phyloP scores from a whole-genome alignment of 805 yeast species.

The Teunomyces pallodes region DNA sequence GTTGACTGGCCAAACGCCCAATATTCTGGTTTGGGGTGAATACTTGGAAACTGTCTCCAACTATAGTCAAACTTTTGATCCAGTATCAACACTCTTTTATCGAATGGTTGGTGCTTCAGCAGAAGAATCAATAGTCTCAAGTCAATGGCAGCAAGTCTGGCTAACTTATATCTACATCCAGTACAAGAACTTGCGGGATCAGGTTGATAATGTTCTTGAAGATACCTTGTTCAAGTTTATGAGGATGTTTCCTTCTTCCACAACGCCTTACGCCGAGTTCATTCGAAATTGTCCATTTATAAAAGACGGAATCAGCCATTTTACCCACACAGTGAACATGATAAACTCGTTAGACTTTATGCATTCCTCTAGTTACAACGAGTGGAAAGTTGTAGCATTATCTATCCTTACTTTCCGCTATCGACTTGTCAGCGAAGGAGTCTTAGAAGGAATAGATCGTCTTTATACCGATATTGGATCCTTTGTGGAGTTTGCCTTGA shows the following conservation, averaged over 20 bases:
- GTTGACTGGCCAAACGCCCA: slow-evolving; percentile 14
- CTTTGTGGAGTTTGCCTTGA: slow-evolving; percentile 25
- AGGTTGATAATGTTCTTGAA: slow-evolving; percentile 7
- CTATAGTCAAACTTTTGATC: background rate
- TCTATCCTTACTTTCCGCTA: slow-evolving; percentile 17
- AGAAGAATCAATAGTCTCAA: background rate
- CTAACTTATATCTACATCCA: slow-evolving; percentile 23
- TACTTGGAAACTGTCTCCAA: slow-evolving; percentile 30
- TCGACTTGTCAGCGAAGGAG: background rate
- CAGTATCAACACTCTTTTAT: slow-evolving; percentile 7
- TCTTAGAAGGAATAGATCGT: slow-evolving; percentile 6
- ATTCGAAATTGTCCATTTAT: slow-evolving; percentile 16
- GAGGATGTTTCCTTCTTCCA: slow-evolving; percentile 20
- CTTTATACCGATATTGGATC: slow-evolving; percentile 18
- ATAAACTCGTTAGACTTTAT: slow-evolving; percentile 14
- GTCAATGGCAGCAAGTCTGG: slow-evolving; percentile 21
- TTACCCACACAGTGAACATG: slow-evolving; percentile 8
- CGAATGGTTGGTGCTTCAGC: slow-evolving; percentile 11
- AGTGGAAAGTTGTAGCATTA: slow-evolving; percentile 34
- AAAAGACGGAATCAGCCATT: slow-evolving; percentile 9
- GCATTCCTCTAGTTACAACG: slow-evolving; percentile 16
- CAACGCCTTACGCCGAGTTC: slow-evolving; percentile 26
- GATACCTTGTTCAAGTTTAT: slow-evolving; percentile 19
- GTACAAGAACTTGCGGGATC: slow-evolving; percentile 15
- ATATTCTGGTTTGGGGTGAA: slow-evolving; percentile 23